These are phyloP conservation scores for Colletotrichum euphorbiae DNA, from an alignment of 2,329 filamentous ascomycete genomes.

Conservation along the genomic window DNA sequence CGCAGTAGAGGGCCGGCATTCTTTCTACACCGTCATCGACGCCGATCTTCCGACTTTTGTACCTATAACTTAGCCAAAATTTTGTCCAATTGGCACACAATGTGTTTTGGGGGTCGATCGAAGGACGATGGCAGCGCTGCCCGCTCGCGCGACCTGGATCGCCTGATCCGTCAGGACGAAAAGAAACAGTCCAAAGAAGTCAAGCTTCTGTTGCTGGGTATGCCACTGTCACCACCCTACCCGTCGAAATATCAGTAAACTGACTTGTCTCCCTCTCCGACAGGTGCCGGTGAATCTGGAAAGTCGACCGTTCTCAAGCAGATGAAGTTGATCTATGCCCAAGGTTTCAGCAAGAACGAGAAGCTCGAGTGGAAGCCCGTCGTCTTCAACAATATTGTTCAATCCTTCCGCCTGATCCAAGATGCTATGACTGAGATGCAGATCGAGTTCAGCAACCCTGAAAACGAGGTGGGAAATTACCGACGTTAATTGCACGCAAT, in stretches of 20 bases:
- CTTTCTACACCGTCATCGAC: neutral
- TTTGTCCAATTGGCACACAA: conserved; percentile 48
- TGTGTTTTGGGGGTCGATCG: conserved; percentile 74
- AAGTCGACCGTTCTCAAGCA: conserved; percentile 98
- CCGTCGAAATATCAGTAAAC: conserved; percentile 6
- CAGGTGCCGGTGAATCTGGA: conserved; percentile 90
- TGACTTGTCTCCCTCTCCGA: conserved; percentile 27
- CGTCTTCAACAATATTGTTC: conserved; percentile 93
- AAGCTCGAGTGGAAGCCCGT: conserved; percentile 94
- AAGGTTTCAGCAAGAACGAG: conserved; percentile 90
- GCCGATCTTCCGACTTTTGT: neutral
- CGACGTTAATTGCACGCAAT: conserved; percentile 39
- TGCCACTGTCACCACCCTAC: conserved; percentile 45
- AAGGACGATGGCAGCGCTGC: conserved; percentile 61
- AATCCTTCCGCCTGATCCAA: conserved; percentile 89
- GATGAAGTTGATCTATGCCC: conserved; percentile 97
- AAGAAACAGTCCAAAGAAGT: conserved; percentile 88
- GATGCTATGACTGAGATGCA: conserved; percentile 90
- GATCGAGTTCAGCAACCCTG: conserved; percentile 81
- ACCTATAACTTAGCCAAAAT: conserved; percentile 9
- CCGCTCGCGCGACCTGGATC: conserved; percentile 84
- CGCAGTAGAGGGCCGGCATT: conserved; percentile 7
- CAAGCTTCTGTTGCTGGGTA: conserved; percentile 93
- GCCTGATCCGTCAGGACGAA: conserved; percentile 85
- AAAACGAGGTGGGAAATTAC: conserved; percentile 76